A percentile compares a stretch with the other conserved stretches of the same genome.
These are phyloP conservation scores for Nephelium lappaceum DNA, from an alignment of 345 rosid genomes.

Conservation along the genomic window DNA sequence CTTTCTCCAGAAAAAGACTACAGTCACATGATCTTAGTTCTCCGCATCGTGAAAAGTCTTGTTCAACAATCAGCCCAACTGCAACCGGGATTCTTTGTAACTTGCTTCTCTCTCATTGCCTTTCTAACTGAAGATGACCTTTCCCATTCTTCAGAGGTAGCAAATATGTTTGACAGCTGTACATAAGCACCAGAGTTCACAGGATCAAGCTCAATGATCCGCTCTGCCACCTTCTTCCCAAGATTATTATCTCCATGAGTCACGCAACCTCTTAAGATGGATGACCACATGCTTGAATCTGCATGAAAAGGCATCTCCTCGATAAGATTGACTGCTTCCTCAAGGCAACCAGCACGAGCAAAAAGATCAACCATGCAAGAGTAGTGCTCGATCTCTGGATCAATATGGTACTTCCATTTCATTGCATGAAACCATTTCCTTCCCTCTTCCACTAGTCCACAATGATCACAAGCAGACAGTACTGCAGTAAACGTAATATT, in stretches of 20 bases:
- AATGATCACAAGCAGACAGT: slow-evolving; percentile 78
- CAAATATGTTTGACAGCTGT: slow-evolving; percentile 65
- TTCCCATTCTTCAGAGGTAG: slow-evolving; percentile 83
- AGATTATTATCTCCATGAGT: slow-evolving; percentile 61
- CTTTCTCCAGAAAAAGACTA: background rate
- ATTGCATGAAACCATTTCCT: slow-evolving; percentile 59
- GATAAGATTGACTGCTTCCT: slow-evolving; percentile 61
- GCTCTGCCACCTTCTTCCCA: slow-evolving; percentile 71
- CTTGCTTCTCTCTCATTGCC: slow-evolving; percentile 47
- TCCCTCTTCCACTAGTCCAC: slow-evolving; percentile 82
- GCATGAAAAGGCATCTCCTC: slow-evolving; percentile 61
- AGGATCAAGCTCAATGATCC: slow-evolving; percentile 78
- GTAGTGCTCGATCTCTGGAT: slow-evolving; percentile 71
- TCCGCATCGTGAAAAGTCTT: background rate
- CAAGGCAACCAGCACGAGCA: slow-evolving; percentile 72
- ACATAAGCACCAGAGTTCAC: slow-evolving; percentile 74
- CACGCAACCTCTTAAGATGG: slow-evolving; percentile 77
- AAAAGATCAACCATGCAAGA: slow-evolving; percentile 85
- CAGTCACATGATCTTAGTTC: background rate
- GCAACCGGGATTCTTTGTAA: slow-evolving; percentile 55
- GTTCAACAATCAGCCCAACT: slow-evolving; percentile 52
- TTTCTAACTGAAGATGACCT: slow-evolving; percentile 58
- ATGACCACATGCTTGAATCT: slow-evolving; percentile 76
- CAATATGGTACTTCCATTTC: slow-evolving; percentile 55
- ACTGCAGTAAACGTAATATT: slow-evolving; percentile 60